Base-by-base conservation (phyloP, 352 stramenopile genomes). In the Pythium phragmiticola region DNA sequence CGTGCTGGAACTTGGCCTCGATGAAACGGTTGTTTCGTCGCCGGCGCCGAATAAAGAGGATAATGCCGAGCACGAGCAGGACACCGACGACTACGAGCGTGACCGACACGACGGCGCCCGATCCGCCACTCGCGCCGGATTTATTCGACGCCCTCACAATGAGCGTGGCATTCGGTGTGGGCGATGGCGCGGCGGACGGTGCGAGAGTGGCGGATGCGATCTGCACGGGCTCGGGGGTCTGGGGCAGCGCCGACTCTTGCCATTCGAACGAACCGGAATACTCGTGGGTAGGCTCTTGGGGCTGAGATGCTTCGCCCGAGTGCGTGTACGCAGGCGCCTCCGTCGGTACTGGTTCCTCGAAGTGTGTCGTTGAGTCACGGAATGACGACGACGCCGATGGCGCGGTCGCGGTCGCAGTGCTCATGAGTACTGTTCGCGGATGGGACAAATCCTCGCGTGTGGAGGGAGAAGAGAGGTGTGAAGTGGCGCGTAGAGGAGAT, bases 61-160 rank as follows among this genome's bases (percentile, higher is more conserved):
- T 26, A 8, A 66, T 17, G n/a, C 45, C 41, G 12, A 63, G 26
- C 7, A 63, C 43, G 13, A 65, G 26, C 7, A 66, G 34, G 13
- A 70, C 33, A 4, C 26, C 64, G 12, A 70, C 33, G 16, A 64
- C 23, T 3, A 63, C 55, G 47, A 69, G 48, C 23, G 65, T 55
- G 13, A 66, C 53, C 37, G 51, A 57, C 28, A 63, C 19, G 8
- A 52, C 46, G 34, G 47, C 54, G 19, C 34, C 42, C 6, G 49
- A 51, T 4, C 39, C 43, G 7, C 51, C 48, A 16, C 43, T 48
- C 17, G 23, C 42, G 11, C 30, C 17, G 4, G 60, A 59, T 48
- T 58, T 59, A 8, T 49, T 63, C n/a, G 33, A 52, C 12, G 43
- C 46, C 36, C 41, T 19, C n/a, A 50, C 26, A 13, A 21, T 30